A percentile compares a stretch with the other conserved stretches of the same genome.
Evolutionary conservation across 1,284 basidiomycete species (phyloP).

Genomic region (Marasmius oreades): DNA sequence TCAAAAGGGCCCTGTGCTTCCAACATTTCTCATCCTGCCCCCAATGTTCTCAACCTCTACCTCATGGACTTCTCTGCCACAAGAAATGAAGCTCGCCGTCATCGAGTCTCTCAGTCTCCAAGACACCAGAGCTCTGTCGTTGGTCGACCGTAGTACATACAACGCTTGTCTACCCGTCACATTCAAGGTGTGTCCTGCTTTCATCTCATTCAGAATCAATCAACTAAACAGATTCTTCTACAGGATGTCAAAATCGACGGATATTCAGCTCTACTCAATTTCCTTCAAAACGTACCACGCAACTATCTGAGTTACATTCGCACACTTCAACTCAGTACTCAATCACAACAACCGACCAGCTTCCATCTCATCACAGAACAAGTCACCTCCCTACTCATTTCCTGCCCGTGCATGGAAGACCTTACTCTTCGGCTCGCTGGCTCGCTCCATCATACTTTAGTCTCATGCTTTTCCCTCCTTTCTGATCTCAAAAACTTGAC

Average conservation of each 20-base stretch:
- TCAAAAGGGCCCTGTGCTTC: not conserved
- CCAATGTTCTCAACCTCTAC: conserved; percentile 16
- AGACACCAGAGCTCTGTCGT: conserved; percentile 41
- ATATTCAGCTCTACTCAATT: conserved; percentile 43
- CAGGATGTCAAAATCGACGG: conserved; percentile 48
- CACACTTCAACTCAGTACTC: conserved; percentile 43
- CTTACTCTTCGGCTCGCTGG: conserved; percentile 53
- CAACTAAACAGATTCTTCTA: not conserved
- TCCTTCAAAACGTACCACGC: conserved; percentile 54
- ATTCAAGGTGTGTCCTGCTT: conserved; percentile 45
- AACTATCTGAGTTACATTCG: conserved; percentile 52
- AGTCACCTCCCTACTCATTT: conserved; percentile 45
- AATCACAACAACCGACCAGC: not conserved
- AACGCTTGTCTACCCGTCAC: conserved; percentile 51
- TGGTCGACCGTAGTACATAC: conserved; percentile 45
- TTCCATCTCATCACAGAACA: conserved; percentile 36
- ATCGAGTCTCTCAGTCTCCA: conserved; percentile 45
- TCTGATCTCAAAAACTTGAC: conserved; percentile 42
- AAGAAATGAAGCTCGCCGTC: conserved; percentile 61
- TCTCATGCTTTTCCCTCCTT: conserved; percentile 52
- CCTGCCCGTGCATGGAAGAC: conserved; percentile 44
- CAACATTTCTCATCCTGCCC: not conserved
- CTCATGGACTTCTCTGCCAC: conserved; percentile 57
- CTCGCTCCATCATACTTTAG: conserved; percentile 45
- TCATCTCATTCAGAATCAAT: not conserved